Evolutionary conservation across 805 yeast genomes (phyloP).

Genomic region (Ogataea pignaliae): DNA sequence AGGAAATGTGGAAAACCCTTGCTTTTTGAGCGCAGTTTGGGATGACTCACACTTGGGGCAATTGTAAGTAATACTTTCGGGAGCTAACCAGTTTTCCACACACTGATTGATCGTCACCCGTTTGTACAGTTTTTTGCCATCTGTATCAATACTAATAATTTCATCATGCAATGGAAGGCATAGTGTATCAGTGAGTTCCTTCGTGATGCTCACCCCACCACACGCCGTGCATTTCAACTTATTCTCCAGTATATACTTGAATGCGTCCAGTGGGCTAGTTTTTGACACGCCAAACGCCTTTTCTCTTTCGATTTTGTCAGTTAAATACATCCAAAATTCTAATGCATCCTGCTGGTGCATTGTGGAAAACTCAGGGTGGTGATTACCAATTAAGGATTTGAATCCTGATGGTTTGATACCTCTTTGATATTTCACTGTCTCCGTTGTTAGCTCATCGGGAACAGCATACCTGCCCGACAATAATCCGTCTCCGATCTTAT

Average conservation of each 20-base stretch:
- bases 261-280: slow-evolving; percentile 44
- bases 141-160: slow-evolving; percentile 34
- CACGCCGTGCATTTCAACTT: slow-evolving; percentile 59
- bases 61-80: slow-evolving; percentile 57
- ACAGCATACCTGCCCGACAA: slow-evolving; percentile 66
- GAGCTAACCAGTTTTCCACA: slow-evolving; percentile 39
- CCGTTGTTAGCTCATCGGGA: slow-evolving; percentile 43
- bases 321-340: slow-evolving; percentile 73
- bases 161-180: slow-evolving; percentile 53
- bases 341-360: slow-evolving; percentile 93
- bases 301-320: slow-evolving; percentile 55
- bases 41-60: slow-evolving; percentile 52
- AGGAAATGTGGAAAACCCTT: slow-evolving; percentile 62
- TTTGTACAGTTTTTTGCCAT: slow-evolving; percentile 44
- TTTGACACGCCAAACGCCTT: slow-evolving; percentile 30
- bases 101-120: slow-evolving; percentile 46
- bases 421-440: slow-evolving; percentile 50
- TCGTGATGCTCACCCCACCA: slow-evolving; percentile 51
- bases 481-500: slow-evolving; percentile 78
- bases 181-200: slow-evolving; percentile 57
- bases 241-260: slow-evolving; percentile 63
- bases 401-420: slow-evolving; percentile 78
- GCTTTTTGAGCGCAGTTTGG: slow-evolving; percentile 35
- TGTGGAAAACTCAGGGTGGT: slow-evolving; percentile 78
- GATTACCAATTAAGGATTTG: slow-evolving; percentile 70